Base-by-base conservation (phyloP, 2,329 filamentous ascomycete genomes). In the Lecanoromycetidae sp. region DNA sequence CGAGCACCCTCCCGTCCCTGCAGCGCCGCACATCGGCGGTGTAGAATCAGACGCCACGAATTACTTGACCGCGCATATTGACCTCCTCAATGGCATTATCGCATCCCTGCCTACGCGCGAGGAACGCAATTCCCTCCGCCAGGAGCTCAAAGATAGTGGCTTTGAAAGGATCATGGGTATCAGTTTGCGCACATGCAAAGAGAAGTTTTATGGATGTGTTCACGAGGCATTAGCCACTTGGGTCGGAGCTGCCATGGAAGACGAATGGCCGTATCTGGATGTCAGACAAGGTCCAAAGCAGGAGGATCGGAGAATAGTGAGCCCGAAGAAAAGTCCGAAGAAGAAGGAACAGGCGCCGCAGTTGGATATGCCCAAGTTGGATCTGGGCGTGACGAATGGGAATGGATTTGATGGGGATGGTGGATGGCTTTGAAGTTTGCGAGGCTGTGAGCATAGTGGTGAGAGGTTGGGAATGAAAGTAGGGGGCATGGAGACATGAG, bases 1-100 rank as follows among this genome's bases (percentile, higher is more conserved):
- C 38, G 84, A 88, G 56, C 80, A 87, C 0, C 84, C 88, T 3
- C 91, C 91, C 0, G 87, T 96, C 1, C 87, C 90, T 22, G 90
- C 91, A 13, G 90, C 90, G 4, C 90, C 90, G 1, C 96, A 96
- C 60, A 88, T 96, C 34, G 91, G 91, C 40, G 90, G 91, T 45
- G 91, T 96, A 8, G 91, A 98, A 65, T 96, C 91, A 91, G 91
- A 96, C 61, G 91, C 91, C 2, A 96, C 91, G 8, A 95, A 94
- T 64, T 96, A 96, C 62, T 73, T 96, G 9, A 87, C 90, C 15
- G 85, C 84, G 0, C 90, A 98, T 59, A 74, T 98, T 8, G 91
- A 96, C 59, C 79, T 98, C 9, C 68, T 96, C 57, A 98, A 96
- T 59, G 90, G 87, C 25, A 78, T 96, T 48, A 68, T 96, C 48